A percentile compares a stretch with the other conserved stretches of the same genome.
Conservation (phyloP, 768 basidiomycete species). For the Imleria badia region DNA sequence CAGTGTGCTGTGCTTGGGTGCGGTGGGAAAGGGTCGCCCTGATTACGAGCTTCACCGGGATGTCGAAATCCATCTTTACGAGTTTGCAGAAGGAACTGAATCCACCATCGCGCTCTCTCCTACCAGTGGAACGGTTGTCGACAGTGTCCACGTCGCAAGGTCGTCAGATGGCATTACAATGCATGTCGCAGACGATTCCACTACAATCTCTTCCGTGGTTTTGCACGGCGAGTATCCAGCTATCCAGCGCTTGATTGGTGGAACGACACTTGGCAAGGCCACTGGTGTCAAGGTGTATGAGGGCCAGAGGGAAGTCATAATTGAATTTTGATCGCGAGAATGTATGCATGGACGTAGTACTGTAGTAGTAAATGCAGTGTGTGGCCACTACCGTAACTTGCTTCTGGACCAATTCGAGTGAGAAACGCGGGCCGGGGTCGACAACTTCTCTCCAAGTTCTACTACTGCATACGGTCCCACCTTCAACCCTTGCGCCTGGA, state of each 20-base stretch:
- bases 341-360: neutral
- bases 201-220: slow-evolving; percentile 9
- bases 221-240: slow-evolving; percentile 16
- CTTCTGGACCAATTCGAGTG: too few species aligned
- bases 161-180: slow-evolving; percentile 9
- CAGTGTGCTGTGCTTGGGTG: slow-evolving; percentile 42
- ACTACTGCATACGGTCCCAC: neutral
- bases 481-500: neutral
- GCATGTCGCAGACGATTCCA: slow-evolving; percentile 4
- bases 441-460: neutral
- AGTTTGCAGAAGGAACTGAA: slow-evolving; percentile 43
- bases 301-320: slow-evolving; percentile 1
- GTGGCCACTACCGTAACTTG: neutral
- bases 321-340: slow-evolving; percentile 12
- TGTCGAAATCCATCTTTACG: slow-evolving; percentile 55
- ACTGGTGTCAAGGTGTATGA: neutral
- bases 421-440: slow-evolving; percentile 1
- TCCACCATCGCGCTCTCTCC: slow-evolving; percentile 18
- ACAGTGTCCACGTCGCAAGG: slow-evolving; percentile 12
- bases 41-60: slow-evolving; percentile 37
- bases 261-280: slow-evolving; percentile 1
- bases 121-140: neutral
- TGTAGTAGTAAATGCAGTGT: neutral
- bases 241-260: slow-evolving; percentile 8
- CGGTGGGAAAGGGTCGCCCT: slow-evolving; percentile 49